Percentiles rank a stretch among this genome's conserved stretches.
Evolutionary conservation across 306 rosid species (phyloP).

Genomic region (Rosa persica): DNA sequence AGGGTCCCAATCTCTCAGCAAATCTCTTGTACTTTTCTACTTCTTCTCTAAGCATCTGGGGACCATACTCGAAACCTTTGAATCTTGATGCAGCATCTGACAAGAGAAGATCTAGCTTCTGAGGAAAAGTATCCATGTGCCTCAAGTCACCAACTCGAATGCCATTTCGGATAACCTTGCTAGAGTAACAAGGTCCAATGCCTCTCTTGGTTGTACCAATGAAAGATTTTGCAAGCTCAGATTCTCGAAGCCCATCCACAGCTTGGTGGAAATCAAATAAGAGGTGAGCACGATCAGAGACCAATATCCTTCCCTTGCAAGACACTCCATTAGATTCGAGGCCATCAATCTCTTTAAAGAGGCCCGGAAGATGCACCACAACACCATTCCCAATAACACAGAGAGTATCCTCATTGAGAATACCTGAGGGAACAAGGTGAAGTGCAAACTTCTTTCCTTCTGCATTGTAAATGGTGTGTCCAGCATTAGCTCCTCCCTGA

Average conservation of each 20-base stretch:
- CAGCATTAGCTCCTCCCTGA: conserved; percentile 98
- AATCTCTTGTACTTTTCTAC: conserved; percentile 87
- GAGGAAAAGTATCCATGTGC: conserved; percentile 85
- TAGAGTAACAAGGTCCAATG: conserved; percentile 93
- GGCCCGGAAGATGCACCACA: conserved; percentile 86
- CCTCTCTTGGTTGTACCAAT: conserved; percentile 99
- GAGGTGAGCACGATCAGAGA: conserved; percentile 91
- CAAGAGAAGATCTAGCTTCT: conserved; percentile 74
- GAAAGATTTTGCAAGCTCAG: conserved; percentile 87
- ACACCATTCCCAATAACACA: conserved; percentile 97
- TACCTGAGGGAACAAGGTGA: conserved; percentile 95
- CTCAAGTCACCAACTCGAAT: conserved; percentile 86
- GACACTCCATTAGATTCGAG: conserved; percentile 80
- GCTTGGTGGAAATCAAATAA: conserved; percentile 90
- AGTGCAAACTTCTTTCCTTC: conserved; percentile 98
- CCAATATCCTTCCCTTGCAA: conserved; percentile 84
- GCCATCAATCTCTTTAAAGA: conserved; percentile 81
- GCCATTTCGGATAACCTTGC: conserved; percentile 86
- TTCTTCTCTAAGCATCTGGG: conserved; percentile 73
- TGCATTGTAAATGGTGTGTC: conserved; percentile 88
- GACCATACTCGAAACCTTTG: conserved; percentile 64
- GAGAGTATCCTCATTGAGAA: conserved; percentile 80
- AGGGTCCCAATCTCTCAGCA: conserved; percentile 93
- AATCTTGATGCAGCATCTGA: conserved; percentile 79
- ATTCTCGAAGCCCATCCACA: conserved; percentile 91